Evolutionary conservation across 257 asterid genomes (phyloP).

Genomic region (Galeopsis tetrahit): DNA sequence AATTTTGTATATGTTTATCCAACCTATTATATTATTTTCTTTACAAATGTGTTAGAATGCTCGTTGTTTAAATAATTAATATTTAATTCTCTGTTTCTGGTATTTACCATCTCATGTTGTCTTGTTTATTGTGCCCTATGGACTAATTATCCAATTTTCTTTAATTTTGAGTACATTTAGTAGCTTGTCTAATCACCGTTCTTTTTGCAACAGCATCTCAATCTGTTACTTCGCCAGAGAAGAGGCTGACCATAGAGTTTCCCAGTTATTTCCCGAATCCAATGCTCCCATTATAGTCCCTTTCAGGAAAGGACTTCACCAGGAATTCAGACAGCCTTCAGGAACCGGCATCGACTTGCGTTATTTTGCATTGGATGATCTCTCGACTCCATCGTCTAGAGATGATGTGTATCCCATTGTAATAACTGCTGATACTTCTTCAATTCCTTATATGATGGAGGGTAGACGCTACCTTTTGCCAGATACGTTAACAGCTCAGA

Average conservation of each 20-base stretch:
- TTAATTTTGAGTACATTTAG: slow-evolving; percentile 20
- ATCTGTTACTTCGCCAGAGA: slow-evolving; percentile 74
- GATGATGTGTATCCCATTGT: slow-evolving; percentile 64
- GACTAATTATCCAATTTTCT: slow-evolving; percentile 1
- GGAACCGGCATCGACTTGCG: slow-evolving; percentile 78
- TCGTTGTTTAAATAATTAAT: neutral
- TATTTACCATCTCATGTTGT: neutral
- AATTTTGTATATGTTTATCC: neutral
- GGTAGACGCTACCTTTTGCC: slow-evolving; percentile 41
- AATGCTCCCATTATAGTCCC: slow-evolving; percentile 61
- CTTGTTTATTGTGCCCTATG: neutral
- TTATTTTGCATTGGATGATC: slow-evolving; percentile 49
- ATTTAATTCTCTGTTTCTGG: neutral
- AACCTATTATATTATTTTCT: neutral
- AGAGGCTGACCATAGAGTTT: slow-evolving; percentile 50
- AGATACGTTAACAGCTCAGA: slow-evolving; percentile 44
- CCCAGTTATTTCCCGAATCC: slow-evolving; percentile 54
- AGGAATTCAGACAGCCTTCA: slow-evolving; percentile 71
- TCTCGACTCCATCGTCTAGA: slow-evolving; percentile 50
- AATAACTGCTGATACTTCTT: slow-evolving; percentile 62
- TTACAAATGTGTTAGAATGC: neutral
- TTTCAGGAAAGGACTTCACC: slow-evolving; percentile 71
- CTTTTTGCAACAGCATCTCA: slow-evolving; percentile 63
- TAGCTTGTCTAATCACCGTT: slow-evolving; percentile 34
- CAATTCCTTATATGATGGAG: slow-evolving; percentile 41